Percentiles rank a stretch among this genome's conserved stretches.
phyloP scores from a whole-genome alignment of 1,284 basidiomycete species.

The Marasmius sp. region DNA sequence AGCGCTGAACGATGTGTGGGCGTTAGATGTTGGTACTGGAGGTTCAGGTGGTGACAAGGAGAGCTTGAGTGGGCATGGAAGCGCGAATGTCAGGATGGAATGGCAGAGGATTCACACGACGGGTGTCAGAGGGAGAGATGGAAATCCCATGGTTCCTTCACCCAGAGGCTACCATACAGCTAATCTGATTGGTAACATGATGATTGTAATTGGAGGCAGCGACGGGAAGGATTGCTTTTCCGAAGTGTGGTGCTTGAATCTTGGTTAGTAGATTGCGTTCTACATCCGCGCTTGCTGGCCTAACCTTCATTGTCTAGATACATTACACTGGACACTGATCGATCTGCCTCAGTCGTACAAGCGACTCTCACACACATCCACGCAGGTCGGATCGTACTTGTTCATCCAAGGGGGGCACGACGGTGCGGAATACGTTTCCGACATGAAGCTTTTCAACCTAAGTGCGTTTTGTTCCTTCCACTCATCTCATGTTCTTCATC shows the following conservation, averaged over 20 bases:
- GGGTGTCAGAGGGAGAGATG: constrained; percentile 25
- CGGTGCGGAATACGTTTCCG: constrained; percentile 73
- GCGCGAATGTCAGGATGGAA: constrained; percentile 42
- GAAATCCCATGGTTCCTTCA: constrained; percentile 40
- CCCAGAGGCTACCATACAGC: constrained; percentile 90
- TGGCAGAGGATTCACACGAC: constrained; percentile 63
- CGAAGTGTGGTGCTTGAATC: constrained; percentile 85
- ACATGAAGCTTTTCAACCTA: constrained; percentile 85
- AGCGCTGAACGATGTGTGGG: constrained; percentile 90
- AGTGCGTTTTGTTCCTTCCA: constrained; percentile 43
- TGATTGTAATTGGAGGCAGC: constrained; percentile 82
- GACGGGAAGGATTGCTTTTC: constrained; percentile 80
- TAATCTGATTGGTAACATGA: constrained; percentile 81
- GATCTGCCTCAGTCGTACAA: constrained; percentile 55
- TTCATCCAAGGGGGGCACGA: constrained; percentile 91
- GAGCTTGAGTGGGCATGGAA: constrained; percentile 10
- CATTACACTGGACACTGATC: constrained; percentile 66
- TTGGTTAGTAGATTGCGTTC: constrained; percentile 53
- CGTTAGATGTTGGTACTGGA: constrained; percentile 59
- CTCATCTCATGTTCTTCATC: constrained; percentile 4
- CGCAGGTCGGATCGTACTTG: constrained; percentile 91
- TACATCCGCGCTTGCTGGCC: constrained; percentile 8
- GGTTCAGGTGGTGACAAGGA: constrained; percentile 21
- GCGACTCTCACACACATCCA: constrained; percentile 84
- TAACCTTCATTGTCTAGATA: constrained; percentile 45